Evolutionary conservation across 1,139 yeast species (phyloP).

Genomic region (Yamadazyma diddensiae): DNA sequence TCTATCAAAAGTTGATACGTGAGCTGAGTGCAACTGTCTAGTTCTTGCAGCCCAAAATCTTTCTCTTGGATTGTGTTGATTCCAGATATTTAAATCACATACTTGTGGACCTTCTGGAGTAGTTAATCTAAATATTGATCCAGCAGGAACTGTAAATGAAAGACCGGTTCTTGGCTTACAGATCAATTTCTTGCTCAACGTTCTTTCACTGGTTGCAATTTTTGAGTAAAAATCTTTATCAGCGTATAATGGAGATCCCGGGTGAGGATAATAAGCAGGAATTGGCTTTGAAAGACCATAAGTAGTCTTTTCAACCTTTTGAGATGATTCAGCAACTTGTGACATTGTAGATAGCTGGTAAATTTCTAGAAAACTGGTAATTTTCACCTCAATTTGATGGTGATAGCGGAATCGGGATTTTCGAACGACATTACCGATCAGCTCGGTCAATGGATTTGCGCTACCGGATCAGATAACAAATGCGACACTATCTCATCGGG

Average conservation of each 20-base stretch:
- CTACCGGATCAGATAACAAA: too few relatives aligned
- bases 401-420: too few relatives aligned
- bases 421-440: too few relatives aligned
- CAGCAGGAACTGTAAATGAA: slow-evolving; percentile 61
- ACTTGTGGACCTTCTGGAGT: slow-evolving; percentile 73
- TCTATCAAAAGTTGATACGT: slow-evolving; percentile 59
- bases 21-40: slow-evolving; percentile 65
- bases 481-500: too few relatives aligned
- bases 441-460: too few relatives aligned
- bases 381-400: too few relatives aligned
- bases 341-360: too few relatives aligned
- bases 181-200: slow-evolving; percentile 32
- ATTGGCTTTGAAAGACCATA: slow-evolving; percentile 47
- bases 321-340: slow-evolving; percentile 31
- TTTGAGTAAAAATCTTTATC: slow-evolving; percentile 43
- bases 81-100: slow-evolving; percentile 68
- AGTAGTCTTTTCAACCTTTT: slow-evolving; percentile 36
- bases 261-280: slow-evolving; percentile 58
- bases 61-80: slow-evolving; percentile 57
- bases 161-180: slow-evolving; percentile 57
- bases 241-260: slow-evolving; percentile 52
- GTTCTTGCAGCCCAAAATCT: slow-evolving; percentile 70
- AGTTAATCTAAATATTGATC: slow-evolving; percentile 54
- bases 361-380: too few relatives aligned
- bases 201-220: slow-evolving; percentile 42